Evolutionary conservation across 2,329 filamentous ascomycete genomes (phyloP).

Genomic region (Teratosphaeriaceae sp.): DNA sequence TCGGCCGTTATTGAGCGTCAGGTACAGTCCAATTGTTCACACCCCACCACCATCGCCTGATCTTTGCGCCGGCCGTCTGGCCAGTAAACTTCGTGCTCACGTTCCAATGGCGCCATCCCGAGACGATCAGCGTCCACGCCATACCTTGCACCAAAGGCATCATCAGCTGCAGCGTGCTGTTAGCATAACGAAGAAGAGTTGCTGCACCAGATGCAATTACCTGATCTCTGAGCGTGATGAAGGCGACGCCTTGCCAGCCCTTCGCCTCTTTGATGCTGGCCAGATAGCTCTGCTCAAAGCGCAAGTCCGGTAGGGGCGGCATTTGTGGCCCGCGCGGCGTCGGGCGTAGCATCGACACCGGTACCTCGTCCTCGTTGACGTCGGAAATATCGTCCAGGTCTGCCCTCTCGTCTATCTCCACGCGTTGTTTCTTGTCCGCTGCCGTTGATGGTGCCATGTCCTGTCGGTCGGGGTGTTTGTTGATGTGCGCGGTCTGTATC

Average conservation of each 20-base stretch:
- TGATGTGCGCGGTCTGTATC: conserved; percentile 74
- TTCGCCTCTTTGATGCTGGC: conserved; percentile 77
- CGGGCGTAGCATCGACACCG: conserved; percentile 56
- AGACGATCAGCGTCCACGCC: conserved; percentile 77
- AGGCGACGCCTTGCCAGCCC: conserved; percentile 69
- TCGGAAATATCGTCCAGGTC: conserved; percentile 34
- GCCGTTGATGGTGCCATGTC: conserved; percentile 77
- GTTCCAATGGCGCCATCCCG: conserved; percentile 90
- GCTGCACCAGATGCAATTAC: conserved; percentile 39
- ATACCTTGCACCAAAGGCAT: conserved; percentile 84
- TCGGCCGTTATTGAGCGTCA: conserved; percentile 21
- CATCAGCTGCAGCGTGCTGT: conserved; percentile 53
- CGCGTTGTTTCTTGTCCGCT: conserved; percentile 59
- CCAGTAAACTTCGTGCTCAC: conserved; percentile 69
- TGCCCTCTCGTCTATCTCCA: conserved; percentile 36
- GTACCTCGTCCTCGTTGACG: conserved; percentile 60
- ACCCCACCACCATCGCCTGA: conserved; percentile 89
- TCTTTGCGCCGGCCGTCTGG: conserved; percentile 64
- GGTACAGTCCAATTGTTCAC: conserved; percentile 86
- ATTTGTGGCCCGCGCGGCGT: conserved; percentile 51
- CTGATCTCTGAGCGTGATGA: conserved; percentile 86
- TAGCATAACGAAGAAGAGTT: too few species aligned
- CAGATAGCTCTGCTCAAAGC: conserved; percentile 97
- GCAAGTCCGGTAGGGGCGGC: conserved; percentile 70
- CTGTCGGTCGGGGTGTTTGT: conserved; percentile 60